Percentiles rank a stretch among this genome's conserved stretches.
Conservation (phyloP, 129 eudicot species). For the Ambrosia trifida region DNA sequence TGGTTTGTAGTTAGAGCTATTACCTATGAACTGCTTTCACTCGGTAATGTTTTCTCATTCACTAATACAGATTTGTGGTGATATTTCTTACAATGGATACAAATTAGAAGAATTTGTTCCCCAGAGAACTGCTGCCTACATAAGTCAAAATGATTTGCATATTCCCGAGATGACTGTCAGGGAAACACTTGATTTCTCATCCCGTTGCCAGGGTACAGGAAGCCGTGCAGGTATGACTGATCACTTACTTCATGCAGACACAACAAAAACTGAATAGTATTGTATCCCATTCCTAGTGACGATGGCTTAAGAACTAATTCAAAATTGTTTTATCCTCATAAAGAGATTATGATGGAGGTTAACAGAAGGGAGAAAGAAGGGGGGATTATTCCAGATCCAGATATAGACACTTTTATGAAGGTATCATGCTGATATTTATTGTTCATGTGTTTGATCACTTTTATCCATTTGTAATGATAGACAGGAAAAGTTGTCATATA, state of each 20-base stretch:
- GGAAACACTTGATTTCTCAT: slow-evolving; percentile 71
- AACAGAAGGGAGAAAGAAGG: slow-evolving; percentile 51
- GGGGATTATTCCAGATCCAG: slow-evolving; percentile 55
- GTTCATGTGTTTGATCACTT: too few relatives aligned
- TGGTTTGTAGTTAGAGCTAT: neutral
- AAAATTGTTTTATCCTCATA: neutral
- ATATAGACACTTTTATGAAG: slow-evolving; percentile 62
- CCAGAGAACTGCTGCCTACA: slow-evolving; percentile 64
- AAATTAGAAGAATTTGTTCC: slow-evolving; percentile 58
- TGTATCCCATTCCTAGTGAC: neutral
- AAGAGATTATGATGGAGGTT: slow-evolving; percentile 49
- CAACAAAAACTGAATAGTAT: neutral
- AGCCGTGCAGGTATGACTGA: slow-evolving; percentile 59
- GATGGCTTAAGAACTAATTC: neutral
- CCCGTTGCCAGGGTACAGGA: slow-evolving; percentile 71
- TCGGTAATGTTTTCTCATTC: neutral
- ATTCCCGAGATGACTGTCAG: slow-evolving; percentile 77
- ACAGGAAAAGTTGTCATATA: neutral
- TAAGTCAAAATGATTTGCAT: slow-evolving; percentile 66
- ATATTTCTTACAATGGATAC: slow-evolving; percentile 62
- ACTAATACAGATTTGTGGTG: slow-evolving; percentile 33
- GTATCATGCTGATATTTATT: slow-evolving; percentile 19
- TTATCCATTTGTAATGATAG: too few relatives aligned
- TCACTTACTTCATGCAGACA: slow-evolving; percentile 15
- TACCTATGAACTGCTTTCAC: slow-evolving; percentile 11